Base-by-base conservation (phyloP, 1,284 basidiomycete genomes). In the Boletellus dicymbophilus region DNA sequence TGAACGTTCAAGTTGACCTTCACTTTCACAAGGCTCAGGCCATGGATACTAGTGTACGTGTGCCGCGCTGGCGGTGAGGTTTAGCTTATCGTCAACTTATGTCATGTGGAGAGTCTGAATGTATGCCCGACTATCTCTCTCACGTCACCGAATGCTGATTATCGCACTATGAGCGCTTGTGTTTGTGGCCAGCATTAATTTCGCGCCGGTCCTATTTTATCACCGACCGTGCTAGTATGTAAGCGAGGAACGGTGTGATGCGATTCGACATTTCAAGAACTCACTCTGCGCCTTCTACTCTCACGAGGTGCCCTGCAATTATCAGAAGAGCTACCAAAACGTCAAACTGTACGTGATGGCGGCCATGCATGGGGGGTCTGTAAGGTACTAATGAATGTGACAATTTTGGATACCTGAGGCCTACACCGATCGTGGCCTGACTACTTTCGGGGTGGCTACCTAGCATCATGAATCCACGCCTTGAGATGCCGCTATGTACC, bases 281-380 rank as follows among this genome's bases (percentile, higher is more conserved):
- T 28, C 9, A n/a, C 13, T 31, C 38, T 41, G n/a, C 37, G 28
- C 31, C 37, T 15, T 25, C 37, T 41, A 15, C 33, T 44, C 49
- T 50, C 49, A 54, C 48, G 59, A 46, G 28, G 43, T 21, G 30
- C 37, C 37, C 26, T 37, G 34, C 37, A 12, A 37, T 47, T 16
- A 37, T 46, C 40, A 36, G 43, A 47, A 51, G 44, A 42, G 33
- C 18, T 26, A 21, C 41, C 37, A 44, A 40, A 40, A 52, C 31
- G 27, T 38, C 21, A 22, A 1, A 39, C 6, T 31, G 49, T 61
- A 58, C 59, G 59, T 57, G 48, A 62, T 31, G 34, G 16, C 27
- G 27, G 27, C 12, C n/a, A n/a, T n/a, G n/a, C n/a, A n/a, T n/a
- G n/a, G n/a, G n/a, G n/a, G n/a, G n/a, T n/a, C n/a, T n/a, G n/a